Base-by-base conservation (phyloP, 1,284 basidiomycete genomes). In the Golubevia sp. region DNA sequence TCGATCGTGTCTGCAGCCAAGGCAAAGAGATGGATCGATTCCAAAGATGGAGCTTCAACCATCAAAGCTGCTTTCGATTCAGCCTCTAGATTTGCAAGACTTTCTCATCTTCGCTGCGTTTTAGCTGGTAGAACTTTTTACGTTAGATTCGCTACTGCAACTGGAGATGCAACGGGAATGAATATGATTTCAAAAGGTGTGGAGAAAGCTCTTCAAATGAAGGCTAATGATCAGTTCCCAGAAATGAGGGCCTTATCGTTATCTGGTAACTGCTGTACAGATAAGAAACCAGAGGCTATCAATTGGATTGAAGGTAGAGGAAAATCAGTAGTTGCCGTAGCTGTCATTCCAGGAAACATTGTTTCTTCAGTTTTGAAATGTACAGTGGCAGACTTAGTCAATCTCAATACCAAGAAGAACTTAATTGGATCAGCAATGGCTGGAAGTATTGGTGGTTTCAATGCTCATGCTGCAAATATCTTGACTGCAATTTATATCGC, bases 161-260 rank as follows among this genome's bases (percentile, higher is more conserved):
- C 80, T 2, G 80, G 80, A 51, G 80, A 83, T 51, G 80, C 80
- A 1, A 83, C 82, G 80, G 80, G 80, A 24, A 83, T 83, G 80
- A 83, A 83, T 69, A 83, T 83, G 80, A 79, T 83, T 56, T 79
- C 77, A 1, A 83, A 83, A 63, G 80, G 79, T 23, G 79, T 81
- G 4, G 79, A 83, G 52, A 74, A 73, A 62, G 77, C 80, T 53
- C 67, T 83, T 3, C 64, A 61, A 48, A 59, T 78, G 73, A 82
- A 82, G 76, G 66, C 63, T 23, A 67, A 74, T 25, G 62, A 71
- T 57, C 68, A 79, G 67, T 82, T 82, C 66, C 79, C 79, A 20
- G 79, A 82, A 38, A 82, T 82, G 77, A 64, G 64, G 62, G 68
- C 82, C 5, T 68, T 83, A 8, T 75, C 79, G 49, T 68, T 83